Evolutionary conservation across 139 green algal species (phyloP), one percentile per base, ranked within the genome.

Genomic region (Raphidocelis subcapitata): DNA sequence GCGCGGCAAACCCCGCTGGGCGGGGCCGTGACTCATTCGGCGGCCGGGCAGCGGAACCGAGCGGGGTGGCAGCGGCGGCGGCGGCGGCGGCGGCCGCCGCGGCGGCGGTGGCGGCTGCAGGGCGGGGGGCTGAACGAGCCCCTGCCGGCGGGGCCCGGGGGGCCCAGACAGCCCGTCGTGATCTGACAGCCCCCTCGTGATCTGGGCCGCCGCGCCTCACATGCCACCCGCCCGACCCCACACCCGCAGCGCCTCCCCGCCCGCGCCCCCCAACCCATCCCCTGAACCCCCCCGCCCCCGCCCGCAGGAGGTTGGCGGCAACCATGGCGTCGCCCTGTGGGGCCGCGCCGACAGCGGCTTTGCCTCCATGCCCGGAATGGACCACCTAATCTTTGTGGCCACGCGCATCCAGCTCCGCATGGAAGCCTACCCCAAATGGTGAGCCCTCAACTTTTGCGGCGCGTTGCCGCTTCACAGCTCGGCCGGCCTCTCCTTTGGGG

Each of bases 391-490:
- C 54, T 96, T 97, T 68, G 94, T 96, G 3, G 92, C 93, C 75
- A 95, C 92, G 0, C 76, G 93, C 23, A 88, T 98, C 57, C 92
- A 98, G 68, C 88, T 98, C 23, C 80, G 93, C 59, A 95, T 98
- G 85, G 66, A 91, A 59, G 33, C 83, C 20, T 98, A 98, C 70
- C 94, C 94, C 1, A 85, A 82, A n/a, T 98, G 94, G 94, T 96
- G 69, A 72, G 85, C 28, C n/a, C n/a, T n/a, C n/a, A n/a, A n/a
- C n/a, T n/a, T n/a, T n/a, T n/a, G n/a, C n/a, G n/a, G n/a, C n/a
- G n/a, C n/a, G n/a, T n/a, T n/a, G n/a, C n/a, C n/a, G n/a, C n/a
- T n/a, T n/a, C n/a, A n/a, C n/a, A n/a, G n/a, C n/a, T n/a, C n/a
- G n/a, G n/a, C n/a, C n/a, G n/a, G n/a, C n/a, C n/a, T n/a, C n/a